Percentiles rank a stretch among this genome's conserved stretches.
These are phyloP conservation scores for Miscanthus lutarioriparius DNA, from an alignment of 176 grass and related monocot species.

Conservation along the genomic window DNA sequence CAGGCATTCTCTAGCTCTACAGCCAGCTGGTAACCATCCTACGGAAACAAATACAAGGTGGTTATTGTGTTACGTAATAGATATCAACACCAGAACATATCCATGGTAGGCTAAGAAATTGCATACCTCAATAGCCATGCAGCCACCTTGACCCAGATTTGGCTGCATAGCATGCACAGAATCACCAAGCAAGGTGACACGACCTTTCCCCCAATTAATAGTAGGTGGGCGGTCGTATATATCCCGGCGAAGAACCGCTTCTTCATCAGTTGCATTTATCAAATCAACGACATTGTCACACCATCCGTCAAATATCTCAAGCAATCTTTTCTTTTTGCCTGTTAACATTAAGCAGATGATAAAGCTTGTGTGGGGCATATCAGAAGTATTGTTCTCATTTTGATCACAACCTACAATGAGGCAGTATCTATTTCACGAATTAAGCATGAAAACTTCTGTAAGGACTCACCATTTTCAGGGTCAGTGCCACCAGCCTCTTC, in stretches of 20 bases:
- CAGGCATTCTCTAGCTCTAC: conserved; percentile 90
- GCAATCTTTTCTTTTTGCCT: conserved; percentile 79
- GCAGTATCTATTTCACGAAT: conserved; percentile 12
- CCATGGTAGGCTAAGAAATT: conserved; percentile 19
- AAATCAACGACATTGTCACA: conserved; percentile 93
- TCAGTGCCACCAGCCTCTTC: conserved; percentile 86
- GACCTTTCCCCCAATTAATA: conserved; percentile 82
- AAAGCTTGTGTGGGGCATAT: conserved; percentile 9
- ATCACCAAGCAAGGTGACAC: conserved; percentile 96
- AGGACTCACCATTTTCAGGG: conserved; percentile 74
- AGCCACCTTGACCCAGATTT: conserved; percentile 98
- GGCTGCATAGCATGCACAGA: conserved; percentile 99
- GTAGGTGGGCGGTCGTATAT: conserved; percentile 90
- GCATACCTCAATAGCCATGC: conserved; percentile 98
- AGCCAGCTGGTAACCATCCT: conserved; percentile 99
- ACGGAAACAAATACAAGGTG: conserved; percentile 26
- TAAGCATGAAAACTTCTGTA: conserved; percentile 15
- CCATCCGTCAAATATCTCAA: conserved; percentile 87
- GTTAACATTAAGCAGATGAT: conserved; percentile 22
- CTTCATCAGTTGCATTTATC: conserved; percentile 84
- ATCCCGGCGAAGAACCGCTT: conserved; percentile 81
- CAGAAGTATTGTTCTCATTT: background rate
- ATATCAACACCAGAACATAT: conserved; percentile 25
- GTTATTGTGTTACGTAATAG: background rate
- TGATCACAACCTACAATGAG: background rate